Conservation (phyloP, 495 filamentous ascomycete species). For the Parachaetomium inaequale region DNA sequence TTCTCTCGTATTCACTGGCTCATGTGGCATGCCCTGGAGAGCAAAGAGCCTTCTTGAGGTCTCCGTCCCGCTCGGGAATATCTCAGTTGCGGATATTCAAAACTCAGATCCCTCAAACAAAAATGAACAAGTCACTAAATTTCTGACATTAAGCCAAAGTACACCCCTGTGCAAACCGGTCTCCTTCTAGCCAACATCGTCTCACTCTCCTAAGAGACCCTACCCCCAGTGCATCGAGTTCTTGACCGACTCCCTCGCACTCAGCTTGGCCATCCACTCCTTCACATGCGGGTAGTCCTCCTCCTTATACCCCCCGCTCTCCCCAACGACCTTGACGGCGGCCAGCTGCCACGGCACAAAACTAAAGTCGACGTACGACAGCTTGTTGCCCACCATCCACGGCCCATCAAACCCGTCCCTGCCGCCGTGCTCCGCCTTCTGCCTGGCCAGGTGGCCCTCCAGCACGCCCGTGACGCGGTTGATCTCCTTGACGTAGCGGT, state of each 20-base stretch:
- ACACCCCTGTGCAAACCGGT: too few relatives aligned
- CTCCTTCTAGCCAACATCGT: too few relatives aligned
- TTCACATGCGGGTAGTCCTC: conserved; percentile 34
- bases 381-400: conserved; percentile 56
- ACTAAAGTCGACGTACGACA: conserved; percentile 56
- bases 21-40: too few relatives aligned
- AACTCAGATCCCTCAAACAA: too few relatives aligned
- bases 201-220: background rate
- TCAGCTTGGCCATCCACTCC: conserved; percentile 38
- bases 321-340: conserved; percentile 17
- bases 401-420: conserved; percentile 30
- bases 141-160: too few relatives aligned
- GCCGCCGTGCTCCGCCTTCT: conserved; percentile 29
- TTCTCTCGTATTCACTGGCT: too few relatives aligned
- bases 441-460: conserved; percentile 47
- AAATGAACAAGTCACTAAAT: too few relatives aligned
- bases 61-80: too few relatives aligned
- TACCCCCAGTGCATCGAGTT: background rate
- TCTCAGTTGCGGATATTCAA: too few relatives aligned
- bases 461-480: conserved; percentile 58
- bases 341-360: conserved; percentile 56
- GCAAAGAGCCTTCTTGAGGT: too few relatives aligned
- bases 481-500: conserved; percentile 60
- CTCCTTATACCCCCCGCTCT: conserved; percentile 10
- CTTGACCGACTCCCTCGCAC: background rate